phyloP scores from a whole-genome alignment of 228 moss, liverwort and hornwort species.

The Sphagnum fallax region DNA sequence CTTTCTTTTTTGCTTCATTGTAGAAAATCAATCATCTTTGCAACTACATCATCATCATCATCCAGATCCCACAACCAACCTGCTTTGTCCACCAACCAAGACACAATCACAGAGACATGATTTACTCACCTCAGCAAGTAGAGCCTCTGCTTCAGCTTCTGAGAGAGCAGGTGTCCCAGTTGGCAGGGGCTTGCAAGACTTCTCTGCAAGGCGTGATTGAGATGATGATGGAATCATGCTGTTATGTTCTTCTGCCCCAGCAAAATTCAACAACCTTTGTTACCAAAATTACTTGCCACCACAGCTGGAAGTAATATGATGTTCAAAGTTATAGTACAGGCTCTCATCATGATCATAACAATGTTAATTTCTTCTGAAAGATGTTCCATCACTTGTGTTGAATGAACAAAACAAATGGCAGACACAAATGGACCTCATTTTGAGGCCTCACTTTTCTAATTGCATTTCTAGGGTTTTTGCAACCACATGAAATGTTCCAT shows the following conservation, averaged over 20 bases:
- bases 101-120: conserved; percentile 6
- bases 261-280: conserved; percentile 23
- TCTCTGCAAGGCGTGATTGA: conserved; percentile 28
- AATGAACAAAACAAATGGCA: no score
- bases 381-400: no score
- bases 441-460: no score
- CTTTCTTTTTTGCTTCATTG: no score
- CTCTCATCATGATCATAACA: no score
- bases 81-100: not conserved
- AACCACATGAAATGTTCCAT: no score
- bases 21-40: not conserved
- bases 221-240: conserved; percentile 28
- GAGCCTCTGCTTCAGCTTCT: conserved; percentile 16
- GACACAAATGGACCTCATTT: no score
- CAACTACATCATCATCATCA: not conserved
- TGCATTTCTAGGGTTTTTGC: no score
- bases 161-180: conserved; percentile 22
- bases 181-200: conserved; percentile 17
- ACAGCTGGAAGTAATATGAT: conserved; percentile 5
- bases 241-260: conserved; percentile 30
- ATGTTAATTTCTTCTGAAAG: no score
- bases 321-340: no score
- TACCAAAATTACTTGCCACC: conserved; percentile 39
- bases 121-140: conserved; percentile 13
- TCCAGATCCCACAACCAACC: not conserved